A percentile compares a stretch with the other conserved stretches of the same genome.
These are phyloP conservation scores for Nematodospora anomalae DNA, from an alignment of 1,139 yeast genomes.

Conservation along the genomic window DNA sequence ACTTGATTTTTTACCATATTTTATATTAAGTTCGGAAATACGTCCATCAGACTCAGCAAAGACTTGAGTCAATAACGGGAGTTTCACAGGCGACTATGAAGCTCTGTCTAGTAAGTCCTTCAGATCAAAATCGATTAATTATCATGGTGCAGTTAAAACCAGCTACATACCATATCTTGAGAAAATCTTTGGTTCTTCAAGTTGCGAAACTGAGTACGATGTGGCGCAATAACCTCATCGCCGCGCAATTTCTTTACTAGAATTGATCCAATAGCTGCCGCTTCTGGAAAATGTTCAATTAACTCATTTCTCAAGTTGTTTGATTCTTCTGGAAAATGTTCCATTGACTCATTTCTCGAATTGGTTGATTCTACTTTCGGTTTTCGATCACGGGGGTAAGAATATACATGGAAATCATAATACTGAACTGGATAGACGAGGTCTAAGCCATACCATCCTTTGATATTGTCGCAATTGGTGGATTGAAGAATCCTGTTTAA, in stretches of 20 bases:
- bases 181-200: conserved; percentile 30
- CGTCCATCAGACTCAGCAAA: conserved; percentile 21
- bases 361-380: conserved; percentile 24
- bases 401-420: conserved; percentile 38
- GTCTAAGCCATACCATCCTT: conserved; percentile 20
- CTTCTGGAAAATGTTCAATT: conserved; percentile 26
- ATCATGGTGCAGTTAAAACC: conserved; percentile 36
- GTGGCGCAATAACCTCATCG: conserved; percentile 32
- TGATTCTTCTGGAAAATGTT: conserved; percentile 28
- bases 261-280: conserved; percentile 28
- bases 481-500: conserved; percentile 19
- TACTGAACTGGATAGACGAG: conserved; percentile 30
- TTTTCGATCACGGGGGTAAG: conserved; percentile 22
- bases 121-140: conserved; percentile 26
- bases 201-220: conserved; percentile 36
- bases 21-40: conserved; percentile 16
- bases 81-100: conserved; percentile 31
- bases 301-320: conserved; percentile 23
- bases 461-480: conserved; percentile 24
- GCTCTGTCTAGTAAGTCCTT: conserved; percentile 30
- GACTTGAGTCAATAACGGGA: conserved; percentile 23
- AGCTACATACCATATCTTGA: conserved; percentile 27
- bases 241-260: conserved; percentile 30
- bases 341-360: conserved; percentile 23
- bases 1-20: conserved; percentile 20